Percentiles rank a stretch among this genome's conserved stretches.
These are phyloP conservation scores for Colletotrichum musae DNA, from an alignment of 2,329 filamentous ascomycete species.

Conservation along the genomic window DNA sequence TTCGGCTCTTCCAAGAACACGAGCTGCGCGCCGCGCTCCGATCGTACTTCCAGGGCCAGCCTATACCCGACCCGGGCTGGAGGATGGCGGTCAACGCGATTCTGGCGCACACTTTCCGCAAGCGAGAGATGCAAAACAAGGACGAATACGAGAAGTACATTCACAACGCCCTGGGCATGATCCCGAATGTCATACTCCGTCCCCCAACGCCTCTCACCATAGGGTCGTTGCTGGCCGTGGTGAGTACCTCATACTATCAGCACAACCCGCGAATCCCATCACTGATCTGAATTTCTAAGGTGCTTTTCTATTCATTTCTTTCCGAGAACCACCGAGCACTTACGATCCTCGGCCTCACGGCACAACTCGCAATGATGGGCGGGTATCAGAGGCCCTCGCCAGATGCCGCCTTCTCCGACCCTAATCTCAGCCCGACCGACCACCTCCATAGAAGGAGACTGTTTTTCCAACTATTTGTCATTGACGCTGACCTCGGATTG, in stretches of 20 bases:
- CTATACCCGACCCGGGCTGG: slow-evolving; percentile 28
- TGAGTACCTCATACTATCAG: slow-evolving; percentile 23
- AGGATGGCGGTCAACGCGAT: slow-evolving; percentile 34
- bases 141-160: slow-evolving; percentile 37
- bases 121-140: slow-evolving; percentile 32
- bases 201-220: slow-evolving; percentile 27
- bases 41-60: slow-evolving; percentile 32
- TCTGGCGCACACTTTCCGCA: slow-evolving; percentile 20
- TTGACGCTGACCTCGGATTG: too few species aligned
- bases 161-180: slow-evolving; percentile 32
- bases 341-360: too few species aligned
- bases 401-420: neutral
- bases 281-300: too few species aligned
- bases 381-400: too few species aligned
- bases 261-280: too few species aligned
- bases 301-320: too few species aligned
- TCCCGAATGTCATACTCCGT: slow-evolving; percentile 28
- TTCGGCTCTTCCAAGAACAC: slow-evolving; percentile 30
- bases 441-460: slow-evolving; percentile 28
- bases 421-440: neutral
- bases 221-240: slow-evolving; percentile 23
- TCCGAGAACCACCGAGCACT: too few species aligned
- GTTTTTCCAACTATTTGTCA: too few species aligned
- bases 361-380: too few species aligned
- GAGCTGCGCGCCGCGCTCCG: slow-evolving; percentile 28